A percentile compares a stretch with the other conserved stretches of the same genome.
Evolutionary conservation across 345 rosid genomes (phyloP).

Genomic region (Theobroma cacao): DNA sequence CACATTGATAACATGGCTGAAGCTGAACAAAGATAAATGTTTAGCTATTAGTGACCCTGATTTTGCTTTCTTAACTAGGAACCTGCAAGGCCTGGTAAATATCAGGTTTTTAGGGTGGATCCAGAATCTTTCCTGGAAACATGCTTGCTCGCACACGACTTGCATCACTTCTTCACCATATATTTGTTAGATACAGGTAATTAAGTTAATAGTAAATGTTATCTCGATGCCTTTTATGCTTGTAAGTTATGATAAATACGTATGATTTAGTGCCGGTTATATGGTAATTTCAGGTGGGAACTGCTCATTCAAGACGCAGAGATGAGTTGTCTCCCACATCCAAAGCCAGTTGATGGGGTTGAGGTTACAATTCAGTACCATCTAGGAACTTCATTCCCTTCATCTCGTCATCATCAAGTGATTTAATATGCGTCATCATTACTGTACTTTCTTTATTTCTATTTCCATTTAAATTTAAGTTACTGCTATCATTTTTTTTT

Average conservation of each 20-base stretch:
- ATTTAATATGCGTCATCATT: not conserved
- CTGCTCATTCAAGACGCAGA: constrained; percentile 29
- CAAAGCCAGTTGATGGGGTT: constrained; percentile 31
- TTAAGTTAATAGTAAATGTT: not conserved
- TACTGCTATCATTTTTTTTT: too few species aligned
- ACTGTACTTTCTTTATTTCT: not conserved
- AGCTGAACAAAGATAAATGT: too few species aligned
- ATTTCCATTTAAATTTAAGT: too few species aligned
- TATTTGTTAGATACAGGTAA: constrained; percentile 49
- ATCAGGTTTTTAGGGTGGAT: constrained; percentile 39
- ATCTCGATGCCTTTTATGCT: not conserved
- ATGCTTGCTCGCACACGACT: constrained; percentile 40
- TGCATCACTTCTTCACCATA: constrained; percentile 40
- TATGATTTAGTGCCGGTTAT: not conserved
- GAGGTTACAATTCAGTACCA: constrained; percentile 23
- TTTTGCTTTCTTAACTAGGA: constrained; percentile 17
- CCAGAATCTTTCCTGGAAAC: constrained; percentile 41
- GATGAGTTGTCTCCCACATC: constrained; percentile 29
- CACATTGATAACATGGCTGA: not conserved
- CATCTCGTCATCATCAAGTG: not conserved
- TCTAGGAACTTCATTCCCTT: constrained; percentile 3
- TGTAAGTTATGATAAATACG: not conserved
- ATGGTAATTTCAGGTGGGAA: constrained; percentile 37
- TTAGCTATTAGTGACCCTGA: not conserved
- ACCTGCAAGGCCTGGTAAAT: constrained; percentile 25